Percentiles rank a stretch among this genome's conserved stretches.
Evolutionary conservation across 495 filamentous ascomycete genomes (phyloP).

Genomic region (Polyplosphaeria fusca): DNA sequence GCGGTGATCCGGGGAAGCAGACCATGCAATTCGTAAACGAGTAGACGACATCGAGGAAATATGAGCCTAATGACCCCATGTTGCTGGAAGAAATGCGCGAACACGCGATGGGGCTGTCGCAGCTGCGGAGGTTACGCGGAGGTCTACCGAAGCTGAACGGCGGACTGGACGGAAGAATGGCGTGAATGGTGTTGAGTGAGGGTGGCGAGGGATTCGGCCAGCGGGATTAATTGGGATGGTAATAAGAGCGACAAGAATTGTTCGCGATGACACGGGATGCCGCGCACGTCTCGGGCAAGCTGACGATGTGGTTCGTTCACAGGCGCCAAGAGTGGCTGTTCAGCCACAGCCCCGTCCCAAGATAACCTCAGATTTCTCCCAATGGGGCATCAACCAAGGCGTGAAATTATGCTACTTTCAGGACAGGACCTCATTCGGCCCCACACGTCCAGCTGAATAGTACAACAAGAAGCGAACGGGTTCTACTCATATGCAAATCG

Average conservation of each 20-base stretch:
- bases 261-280: neutral
- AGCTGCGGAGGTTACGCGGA: conserved; percentile 6
- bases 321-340: neutral
- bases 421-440: too few species aligned
- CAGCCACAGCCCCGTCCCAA: neutral
- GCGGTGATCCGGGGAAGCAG: conserved; percentile 91
- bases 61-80: conserved; percentile 38
- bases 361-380: neutral
- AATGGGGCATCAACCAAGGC: too few species aligned
- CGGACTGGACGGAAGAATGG: too few species aligned
- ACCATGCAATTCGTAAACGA: conserved; percentile 89
- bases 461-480: too few species aligned
- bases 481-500: too few species aligned
- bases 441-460: too few species aligned
- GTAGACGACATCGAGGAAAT: conserved; percentile 83
- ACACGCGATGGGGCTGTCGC: neutral
- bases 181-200: too few species aligned
- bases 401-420: too few species aligned
- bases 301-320: neutral
- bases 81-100: conserved; percentile 2
- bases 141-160: neutral
- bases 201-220: neutral
- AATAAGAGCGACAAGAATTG: neutral
- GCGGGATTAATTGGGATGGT: neutral
- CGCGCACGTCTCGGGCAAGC: neutral